Conservation (phyloP, 495 filamentous ascomycete species). For the Aspergillus mulundensis region DNA sequence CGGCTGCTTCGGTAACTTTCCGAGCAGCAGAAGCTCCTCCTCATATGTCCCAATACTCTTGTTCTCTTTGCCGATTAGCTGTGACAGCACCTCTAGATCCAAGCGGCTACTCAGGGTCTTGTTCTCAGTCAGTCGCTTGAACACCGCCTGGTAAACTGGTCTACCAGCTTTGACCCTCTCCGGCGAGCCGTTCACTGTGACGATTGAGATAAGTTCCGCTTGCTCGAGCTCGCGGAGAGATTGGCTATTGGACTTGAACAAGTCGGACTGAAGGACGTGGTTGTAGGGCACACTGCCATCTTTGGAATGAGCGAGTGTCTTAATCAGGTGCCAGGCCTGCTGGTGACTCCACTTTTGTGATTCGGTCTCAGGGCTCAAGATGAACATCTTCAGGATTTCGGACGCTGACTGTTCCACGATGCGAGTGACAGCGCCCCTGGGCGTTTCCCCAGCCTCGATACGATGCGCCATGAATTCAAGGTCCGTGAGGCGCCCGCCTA, state of each 20-base stretch:
- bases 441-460: conserved; percentile 86
- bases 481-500: conserved; percentile 90
- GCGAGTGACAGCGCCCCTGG: conserved; percentile 74
- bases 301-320: conserved; percentile 54
- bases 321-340: conserved; percentile 89
- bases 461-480: conserved; percentile 87
- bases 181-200: conserved; percentile 70
- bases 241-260: conserved; percentile 67
- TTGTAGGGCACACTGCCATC: conserved; percentile 68
- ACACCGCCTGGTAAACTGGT: conserved; percentile 84
- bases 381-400: conserved; percentile 91
- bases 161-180: conserved; percentile 71
- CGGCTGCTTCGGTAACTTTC: conserved; percentile 58
- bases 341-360: conserved; percentile 64
- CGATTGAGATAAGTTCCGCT: conserved; percentile 80
- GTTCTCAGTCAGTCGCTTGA: conserved; percentile 66
- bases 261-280: conserved; percentile 69
- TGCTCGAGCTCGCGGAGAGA: conserved; percentile 74
- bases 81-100: conserved; percentile 64
- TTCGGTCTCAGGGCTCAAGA: conserved; percentile 51
- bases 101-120: conserved; percentile 66
- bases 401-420: conserved; percentile 84
- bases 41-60: conserved; percentile 74
- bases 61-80: conserved; percentile 68
- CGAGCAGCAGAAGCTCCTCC: conserved; percentile 66